Base-by-base conservation (phyloP, 116 monocot genomes). In the Thalassia testudinum region DNA sequence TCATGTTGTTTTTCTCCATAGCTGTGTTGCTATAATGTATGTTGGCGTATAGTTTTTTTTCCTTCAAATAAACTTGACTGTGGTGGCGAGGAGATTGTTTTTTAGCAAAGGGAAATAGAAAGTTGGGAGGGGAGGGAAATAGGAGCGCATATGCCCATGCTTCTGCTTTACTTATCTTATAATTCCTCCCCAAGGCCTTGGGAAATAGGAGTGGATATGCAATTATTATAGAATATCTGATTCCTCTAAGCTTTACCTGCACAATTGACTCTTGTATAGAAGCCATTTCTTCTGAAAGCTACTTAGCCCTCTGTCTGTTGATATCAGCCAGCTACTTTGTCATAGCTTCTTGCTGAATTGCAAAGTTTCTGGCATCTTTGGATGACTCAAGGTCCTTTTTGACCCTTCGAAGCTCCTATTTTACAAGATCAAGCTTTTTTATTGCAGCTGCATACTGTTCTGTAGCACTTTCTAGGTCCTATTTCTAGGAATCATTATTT, bases 231-330 rank as follows among this genome's bases (percentile, higher is more conserved):
- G 10, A 10, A 34, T 34, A 34, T 34, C 10, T 34, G 30, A 34
- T 34, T 77, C 74, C 40, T 88, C 78, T 38, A 55, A 64, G 60
- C 49, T 79, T 83, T 52, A 77, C 79, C 60, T 88, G 79, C 24
- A 58, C 23, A 16, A 79, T 58, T 3, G 88, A 88, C 19, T 80
- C 79, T 29, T 82, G 73, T 14, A 50, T 61, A 11, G 53, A 61
- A 50, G 72, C 63, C 42, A 79, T 88, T 42, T 83, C 83, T 45
- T 75, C 68, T 1, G 66, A 66, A 2, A 88, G 66, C 47, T 77
- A 61, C 48, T 62, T 49, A 26, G 71, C 72, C 63, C 59, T 68
- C 63, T 69, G 59, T 15, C 37, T 63, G 52, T 79, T 88, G 26
- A 50, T 52, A 58, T 64, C 74, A 51, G 63, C 44, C 17, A 49